Conservation (phyloP, 2,329 filamentous ascomycete species). For the Zymoseptoria tritici region DNA sequence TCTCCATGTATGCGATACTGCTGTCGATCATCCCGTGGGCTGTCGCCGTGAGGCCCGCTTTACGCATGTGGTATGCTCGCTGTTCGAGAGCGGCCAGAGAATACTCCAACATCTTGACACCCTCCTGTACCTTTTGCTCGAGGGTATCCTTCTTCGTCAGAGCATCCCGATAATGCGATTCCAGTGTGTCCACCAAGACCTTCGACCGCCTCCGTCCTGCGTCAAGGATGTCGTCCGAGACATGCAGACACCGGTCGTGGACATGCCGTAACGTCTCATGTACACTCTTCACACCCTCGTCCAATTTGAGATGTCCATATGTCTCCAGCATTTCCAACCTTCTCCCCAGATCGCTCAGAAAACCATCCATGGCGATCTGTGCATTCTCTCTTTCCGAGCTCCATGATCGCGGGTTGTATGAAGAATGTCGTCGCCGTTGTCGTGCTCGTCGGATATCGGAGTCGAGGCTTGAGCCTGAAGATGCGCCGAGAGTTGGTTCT, state of each 20-base stretch:
- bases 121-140: constrained; percentile 84
- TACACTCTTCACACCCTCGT: constrained; percentile 74
- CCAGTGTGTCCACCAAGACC: constrained; percentile 86
- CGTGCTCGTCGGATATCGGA: constrained; percentile 30
- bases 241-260: constrained; percentile 77
- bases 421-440: constrained; percentile 40
- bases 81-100: constrained; percentile 82
- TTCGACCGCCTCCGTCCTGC: constrained; percentile 76
- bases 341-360: constrained; percentile 77
- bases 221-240: constrained; percentile 83
- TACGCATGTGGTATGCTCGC: constrained; percentile 69
- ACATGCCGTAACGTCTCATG: constrained; percentile 83
- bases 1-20: constrained; percentile 72
- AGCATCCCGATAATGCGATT: constrained; percentile 78
- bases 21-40: constrained; percentile 68
- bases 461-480: constrained; percentile 29
- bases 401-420: constrained; percentile 39
- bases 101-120: constrained; percentile 75
- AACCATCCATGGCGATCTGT: constrained; percentile 57
- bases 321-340: constrained; percentile 82
- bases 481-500: constrained; percentile 36
- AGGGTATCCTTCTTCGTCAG: constrained; percentile 76
- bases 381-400: constrained; percentile 42
- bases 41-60: constrained; percentile 66
- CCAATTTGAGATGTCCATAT: constrained; percentile 75